Percentiles rank a stretch among this genome's conserved stretches.
Evolutionary conservation across 2,329 filamentous ascomycete genomes (phyloP).

Genomic region (Phyllosticta citriasiana): DNA sequence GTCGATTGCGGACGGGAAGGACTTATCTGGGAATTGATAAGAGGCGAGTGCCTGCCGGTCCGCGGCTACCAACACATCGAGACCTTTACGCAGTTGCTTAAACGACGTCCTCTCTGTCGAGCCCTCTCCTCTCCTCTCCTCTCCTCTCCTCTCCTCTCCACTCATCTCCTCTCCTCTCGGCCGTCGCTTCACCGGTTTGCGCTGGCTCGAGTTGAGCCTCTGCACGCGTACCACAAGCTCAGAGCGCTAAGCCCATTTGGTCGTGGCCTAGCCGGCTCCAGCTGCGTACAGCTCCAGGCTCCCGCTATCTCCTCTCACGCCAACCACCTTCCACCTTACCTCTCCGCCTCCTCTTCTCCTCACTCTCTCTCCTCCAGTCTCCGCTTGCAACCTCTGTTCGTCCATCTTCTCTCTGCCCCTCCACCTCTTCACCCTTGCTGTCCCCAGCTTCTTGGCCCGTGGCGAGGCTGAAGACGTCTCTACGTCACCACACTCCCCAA

Average conservation of each 20-base stretch:
- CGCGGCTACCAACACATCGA: no score
- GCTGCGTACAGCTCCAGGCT: not conserved
- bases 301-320: not conserved
- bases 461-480: not conserved
- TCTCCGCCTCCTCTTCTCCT: not conserved
- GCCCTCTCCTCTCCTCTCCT: not conserved
- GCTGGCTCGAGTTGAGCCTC: not conserved
- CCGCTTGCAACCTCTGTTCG: not conserved
- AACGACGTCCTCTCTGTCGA: not conserved
- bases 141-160: no score
- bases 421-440: not conserved
- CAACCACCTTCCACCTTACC: conserved; percentile 1
- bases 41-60: no score
- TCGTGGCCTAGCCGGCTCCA: not conserved
- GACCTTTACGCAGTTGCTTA: no score
- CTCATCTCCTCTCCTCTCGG: not conserved
- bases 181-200: not conserved
- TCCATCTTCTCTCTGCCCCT: conserved; percentile 4
- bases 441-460: not conserved
- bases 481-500: conserved; percentile 6
- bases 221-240: not conserved
- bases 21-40: no score
- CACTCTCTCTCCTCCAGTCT: not conserved
- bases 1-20: no score
- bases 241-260: not conserved